These are phyloP conservation scores for Lolium multiflorum DNA, from an alignment of 176 grass and related monocot genomes.

Conservation along the genomic window DNA sequence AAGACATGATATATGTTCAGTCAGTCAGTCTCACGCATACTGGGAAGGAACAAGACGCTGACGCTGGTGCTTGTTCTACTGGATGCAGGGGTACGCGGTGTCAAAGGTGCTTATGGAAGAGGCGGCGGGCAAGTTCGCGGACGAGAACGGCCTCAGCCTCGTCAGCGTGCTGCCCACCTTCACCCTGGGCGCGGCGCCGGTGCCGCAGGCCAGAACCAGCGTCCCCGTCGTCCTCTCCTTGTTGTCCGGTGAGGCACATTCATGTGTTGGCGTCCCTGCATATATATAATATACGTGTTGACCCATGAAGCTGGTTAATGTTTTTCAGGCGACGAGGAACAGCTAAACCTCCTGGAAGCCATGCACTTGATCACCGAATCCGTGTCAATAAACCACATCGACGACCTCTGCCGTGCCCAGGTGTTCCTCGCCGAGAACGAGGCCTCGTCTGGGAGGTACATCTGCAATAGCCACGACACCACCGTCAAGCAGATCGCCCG, in stretches of 20 bases:
- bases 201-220: not conserved
- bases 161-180: not conserved
- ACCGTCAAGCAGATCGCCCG: not conserved
- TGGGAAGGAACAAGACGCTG: not conserved
- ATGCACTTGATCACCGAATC: not conserved
- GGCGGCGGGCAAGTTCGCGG: not conserved
- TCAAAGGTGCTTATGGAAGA: not conserved
- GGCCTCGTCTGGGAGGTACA: not conserved
- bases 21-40: not conserved
- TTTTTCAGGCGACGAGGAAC: not conserved
- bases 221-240: not conserved
- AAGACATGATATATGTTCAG: not conserved
- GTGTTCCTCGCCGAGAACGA: not conserved
- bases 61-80: not conserved
- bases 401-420: not conserved
- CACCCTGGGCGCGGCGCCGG: not conserved
- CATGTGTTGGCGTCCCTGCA: too few relatives aligned
- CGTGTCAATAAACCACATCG: not conserved
- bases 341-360: not conserved
- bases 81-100: not conserved
- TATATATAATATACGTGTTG: too few relatives aligned
- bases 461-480: not conserved
- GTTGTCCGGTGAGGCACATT: not conserved
- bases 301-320: too few relatives aligned
- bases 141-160: not conserved